These are phyloP conservation scores for Beauveria pseudobassiana DNA, from an alignment of 2,329 filamentous ascomycete genomes.

Conservation along the genomic window DNA sequence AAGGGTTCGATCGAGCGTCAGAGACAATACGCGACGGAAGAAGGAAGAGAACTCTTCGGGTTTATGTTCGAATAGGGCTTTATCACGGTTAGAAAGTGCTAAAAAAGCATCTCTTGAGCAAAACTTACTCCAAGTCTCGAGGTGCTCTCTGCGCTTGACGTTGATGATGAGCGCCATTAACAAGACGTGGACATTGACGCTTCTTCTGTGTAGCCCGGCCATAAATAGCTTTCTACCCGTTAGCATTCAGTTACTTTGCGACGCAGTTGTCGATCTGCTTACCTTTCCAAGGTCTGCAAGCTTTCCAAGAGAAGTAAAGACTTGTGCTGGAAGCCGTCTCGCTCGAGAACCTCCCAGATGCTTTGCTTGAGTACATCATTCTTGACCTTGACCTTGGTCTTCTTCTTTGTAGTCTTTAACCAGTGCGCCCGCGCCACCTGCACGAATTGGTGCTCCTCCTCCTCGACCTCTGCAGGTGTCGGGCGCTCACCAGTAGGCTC, in stretches of 20 bases:
- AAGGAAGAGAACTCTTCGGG: slow-evolving; percentile 79
- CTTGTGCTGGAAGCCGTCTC: slow-evolving; percentile 68
- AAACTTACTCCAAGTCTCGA: slow-evolving; percentile 74
- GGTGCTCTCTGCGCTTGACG: slow-evolving; percentile 77
- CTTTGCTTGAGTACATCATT: slow-evolving; percentile 79
- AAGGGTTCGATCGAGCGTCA: slow-evolving; percentile 68
- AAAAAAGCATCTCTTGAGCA: background rate
- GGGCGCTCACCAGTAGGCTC: slow-evolving; percentile 30
- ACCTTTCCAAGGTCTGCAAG: slow-evolving; percentile 82
- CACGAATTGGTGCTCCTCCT: slow-evolving; percentile 65
- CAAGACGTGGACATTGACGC: slow-evolving; percentile 84
- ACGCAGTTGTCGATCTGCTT: slow-evolving; percentile 17
- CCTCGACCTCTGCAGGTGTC: slow-evolving; percentile 60
- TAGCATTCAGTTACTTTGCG: slow-evolving; percentile 13
- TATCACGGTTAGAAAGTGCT: slow-evolving; percentile 14
- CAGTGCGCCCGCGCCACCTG: slow-evolving; percentile 78
- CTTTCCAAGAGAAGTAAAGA: slow-evolving; percentile 80
- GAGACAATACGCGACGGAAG: slow-evolving; percentile 82
- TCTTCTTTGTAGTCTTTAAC: slow-evolving; percentile 58
- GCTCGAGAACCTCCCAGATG: slow-evolving; percentile 84
- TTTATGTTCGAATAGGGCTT: slow-evolving; percentile 68
- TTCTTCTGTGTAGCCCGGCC: slow-evolving; percentile 85
- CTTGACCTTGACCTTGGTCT: slow-evolving; percentile 63
- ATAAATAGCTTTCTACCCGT: slow-evolving; percentile 62
- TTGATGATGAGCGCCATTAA: slow-evolving; percentile 80